Evolutionary conservation across 2,329 filamentous ascomycete species (phyloP).

Genomic region (Escovopsis sp.): DNA sequence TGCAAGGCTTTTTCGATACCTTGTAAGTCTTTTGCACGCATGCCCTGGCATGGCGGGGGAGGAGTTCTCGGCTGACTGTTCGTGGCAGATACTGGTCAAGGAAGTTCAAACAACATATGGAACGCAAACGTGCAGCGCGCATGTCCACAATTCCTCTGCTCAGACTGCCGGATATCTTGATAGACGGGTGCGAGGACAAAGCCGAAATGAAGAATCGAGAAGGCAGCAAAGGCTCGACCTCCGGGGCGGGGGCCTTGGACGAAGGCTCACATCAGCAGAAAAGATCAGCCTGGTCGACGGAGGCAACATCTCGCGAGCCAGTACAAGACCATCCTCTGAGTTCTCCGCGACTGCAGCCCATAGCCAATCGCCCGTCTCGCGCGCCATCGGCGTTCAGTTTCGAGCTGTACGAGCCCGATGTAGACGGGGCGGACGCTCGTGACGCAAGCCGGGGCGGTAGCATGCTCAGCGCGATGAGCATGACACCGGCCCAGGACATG

Average conservation of each 20-base stretch:
- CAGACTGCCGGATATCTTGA: constrained; percentile 76
- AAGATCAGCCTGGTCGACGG: constrained; percentile 18
- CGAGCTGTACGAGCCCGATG: constrained; percentile 34
- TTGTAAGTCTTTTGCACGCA: constrained; percentile 35
- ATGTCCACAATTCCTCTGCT: constrained; percentile 69
- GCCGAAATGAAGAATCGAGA: constrained; percentile 6
- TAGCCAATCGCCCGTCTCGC: constrained; percentile 24
- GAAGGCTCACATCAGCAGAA: constrained; percentile 4
- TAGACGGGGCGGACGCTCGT: constrained; percentile 10
- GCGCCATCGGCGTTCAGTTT: constrained; percentile 44
- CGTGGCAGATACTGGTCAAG: constrained; percentile 53
- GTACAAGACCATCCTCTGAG: constrained; percentile 35
- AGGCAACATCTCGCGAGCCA: constrained; percentile 23
- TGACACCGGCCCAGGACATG: constrained; percentile 66
- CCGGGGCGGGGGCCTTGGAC: neutral
- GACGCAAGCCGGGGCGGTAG: neutral
- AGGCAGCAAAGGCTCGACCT: neutral
- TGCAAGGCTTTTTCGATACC: constrained; percentile 92
- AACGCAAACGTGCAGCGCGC: constrained; percentile 57
- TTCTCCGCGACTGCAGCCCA: constrained; percentile 33
- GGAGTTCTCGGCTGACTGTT: constrained; percentile 19
- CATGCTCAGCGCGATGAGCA: constrained; percentile 47
- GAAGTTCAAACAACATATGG: constrained; percentile 61
- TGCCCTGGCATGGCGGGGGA: neutral
- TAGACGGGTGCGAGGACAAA: constrained; percentile 52